A percentile compares a stretch with the other conserved stretches of the same genome.
phyloP scores from a whole-genome alignment of 2,329 filamentous ascomycete genomes.

The Aspergillus persii region DNA sequence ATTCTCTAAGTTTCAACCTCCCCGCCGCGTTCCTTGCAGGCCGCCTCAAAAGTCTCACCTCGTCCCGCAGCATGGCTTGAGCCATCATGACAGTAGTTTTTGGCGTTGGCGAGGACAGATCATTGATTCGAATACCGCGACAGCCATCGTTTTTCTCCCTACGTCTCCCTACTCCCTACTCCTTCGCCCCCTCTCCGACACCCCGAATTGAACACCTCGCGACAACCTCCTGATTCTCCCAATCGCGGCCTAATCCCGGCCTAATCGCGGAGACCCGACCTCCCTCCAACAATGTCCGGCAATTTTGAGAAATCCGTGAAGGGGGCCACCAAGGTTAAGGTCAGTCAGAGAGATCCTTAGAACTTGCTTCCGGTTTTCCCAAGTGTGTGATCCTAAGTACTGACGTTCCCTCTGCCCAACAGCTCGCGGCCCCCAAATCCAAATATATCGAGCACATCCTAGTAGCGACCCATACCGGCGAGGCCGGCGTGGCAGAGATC shows the following conservation, averaged over 20 bases:
- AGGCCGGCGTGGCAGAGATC: constrained; percentile 91
- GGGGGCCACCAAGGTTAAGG: constrained; percentile 97
- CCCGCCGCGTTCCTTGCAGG: constrained; percentile 9
- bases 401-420: constrained; percentile 24
- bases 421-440: constrained; percentile 95
- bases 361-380: background rate
- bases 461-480: constrained; percentile 88
- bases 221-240: constrained; percentile 11
- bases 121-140: constrained; percentile 18
- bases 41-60: constrained; percentile 11
- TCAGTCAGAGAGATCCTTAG: constrained; percentile 41
- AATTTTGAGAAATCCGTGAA: constrained; percentile 99
- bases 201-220: constrained; percentile 2
- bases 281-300: constrained; percentile 33
- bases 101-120: constrained; percentile 24
- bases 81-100: constrained; percentile 23
- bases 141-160: constrained; percentile 4
- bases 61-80: constrained; percentile 31
- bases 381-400: background rate
- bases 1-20: background rate
- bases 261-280: constrained; percentile 10
- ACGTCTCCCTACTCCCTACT: background rate
- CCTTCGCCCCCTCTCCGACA: background rate
- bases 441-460: constrained; percentile 99
- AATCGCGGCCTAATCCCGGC: constrained; percentile 12